Evolutionary conservation across 1,139 yeast species (phyloP), one percentile per base, ranked within the genome.

Genomic region (Taphrina confusa): DNA sequence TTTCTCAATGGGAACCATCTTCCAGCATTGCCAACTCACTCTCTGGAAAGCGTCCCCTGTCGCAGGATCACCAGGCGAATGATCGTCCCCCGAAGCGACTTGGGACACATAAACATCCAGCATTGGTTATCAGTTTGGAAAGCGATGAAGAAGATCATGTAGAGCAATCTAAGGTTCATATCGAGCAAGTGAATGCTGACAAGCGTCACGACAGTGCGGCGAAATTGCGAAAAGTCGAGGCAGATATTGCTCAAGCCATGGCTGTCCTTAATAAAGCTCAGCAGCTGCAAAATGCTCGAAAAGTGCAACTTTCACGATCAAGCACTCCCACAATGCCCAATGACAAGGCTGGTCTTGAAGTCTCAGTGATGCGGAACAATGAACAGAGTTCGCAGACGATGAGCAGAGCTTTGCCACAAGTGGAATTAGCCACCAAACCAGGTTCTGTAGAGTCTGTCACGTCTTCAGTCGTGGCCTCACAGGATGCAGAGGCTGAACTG

Each of bases 231-330:
- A 20, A 36, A 27, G 34, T 54, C 12, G 58, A 54, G 31, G 58
- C 58, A 11, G 51, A 44, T n/a, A 54, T 54, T 44, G 58, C 58
- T 11, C 34, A 30, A 40, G 58, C 51, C 20, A 44, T 44, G 51
- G 44, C 50, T 2, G 44, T 33, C 12, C 42, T 54, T 36, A 31
- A 31, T 18, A 34, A 34, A 28, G 49, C 49, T 22, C 51, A 54
- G n/a, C 33, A 54, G 22, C 4, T 47, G 16, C 52, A 47, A 18
- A 47, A 47, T 47, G 42, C 39, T 22, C 31, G 33, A 33, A 47
- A 33, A 31, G 11, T 6, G 12, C 25, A 18, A 9, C 25, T 18
- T 6, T 37, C 42, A 18, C 25, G 25, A 37, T 37, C 27, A 4
- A 37, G n/a, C n/a, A 37, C 42, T 22, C 42, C 42, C 4, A 37